Evolutionary conservation across 768 basidiomycete genomes (phyloP).

Genomic region (Imleria badia): DNA sequence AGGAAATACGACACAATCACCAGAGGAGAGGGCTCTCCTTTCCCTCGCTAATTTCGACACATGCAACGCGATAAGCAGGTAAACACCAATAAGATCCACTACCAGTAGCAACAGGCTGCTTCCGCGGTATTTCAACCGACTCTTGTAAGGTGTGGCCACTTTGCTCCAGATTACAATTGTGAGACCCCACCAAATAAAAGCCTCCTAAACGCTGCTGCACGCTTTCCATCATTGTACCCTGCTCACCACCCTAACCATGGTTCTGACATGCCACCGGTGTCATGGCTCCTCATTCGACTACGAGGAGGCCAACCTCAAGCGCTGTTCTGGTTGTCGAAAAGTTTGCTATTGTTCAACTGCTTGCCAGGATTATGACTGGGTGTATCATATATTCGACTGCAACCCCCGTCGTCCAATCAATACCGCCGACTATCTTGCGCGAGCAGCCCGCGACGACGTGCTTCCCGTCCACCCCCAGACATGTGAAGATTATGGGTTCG

Average conservation of each 20-base stretch:
- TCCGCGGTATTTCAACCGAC: too few relatives aligned
- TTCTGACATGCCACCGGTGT: slow-evolving; percentile 1
- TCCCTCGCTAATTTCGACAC: too few relatives aligned
- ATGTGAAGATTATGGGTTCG: slow-evolving; percentile 1
- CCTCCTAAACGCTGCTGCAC: not conserved
- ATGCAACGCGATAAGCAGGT: too few relatives aligned
- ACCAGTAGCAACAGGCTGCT: too few relatives aligned
- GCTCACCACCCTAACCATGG: not conserved
- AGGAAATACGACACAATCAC: too few relatives aligned
- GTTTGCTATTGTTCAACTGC: not conserved
- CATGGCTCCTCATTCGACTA: not conserved
- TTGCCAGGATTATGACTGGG: slow-evolving; percentile 1
- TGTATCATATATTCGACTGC: slow-evolving; percentile 6
- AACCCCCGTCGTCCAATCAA: slow-evolving; percentile 2
- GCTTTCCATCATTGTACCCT: not conserved
- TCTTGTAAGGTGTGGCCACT: too few relatives aligned
- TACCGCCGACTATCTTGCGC: slow-evolving; percentile 1
- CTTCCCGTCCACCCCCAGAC: not conserved
- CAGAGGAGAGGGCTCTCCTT: too few relatives aligned
- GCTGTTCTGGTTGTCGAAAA: not conserved
- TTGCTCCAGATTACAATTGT: too few relatives aligned
- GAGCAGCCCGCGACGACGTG: not conserved
- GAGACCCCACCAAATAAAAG: too few relatives aligned
- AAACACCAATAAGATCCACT: too few relatives aligned
- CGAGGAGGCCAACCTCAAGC: not conserved